Evolutionary conservation across 768 basidiomycete genomes (phyloP), one percentile per base, ranked within the genome.

Genomic region (Brasilioporus rufonigricans): DNA sequence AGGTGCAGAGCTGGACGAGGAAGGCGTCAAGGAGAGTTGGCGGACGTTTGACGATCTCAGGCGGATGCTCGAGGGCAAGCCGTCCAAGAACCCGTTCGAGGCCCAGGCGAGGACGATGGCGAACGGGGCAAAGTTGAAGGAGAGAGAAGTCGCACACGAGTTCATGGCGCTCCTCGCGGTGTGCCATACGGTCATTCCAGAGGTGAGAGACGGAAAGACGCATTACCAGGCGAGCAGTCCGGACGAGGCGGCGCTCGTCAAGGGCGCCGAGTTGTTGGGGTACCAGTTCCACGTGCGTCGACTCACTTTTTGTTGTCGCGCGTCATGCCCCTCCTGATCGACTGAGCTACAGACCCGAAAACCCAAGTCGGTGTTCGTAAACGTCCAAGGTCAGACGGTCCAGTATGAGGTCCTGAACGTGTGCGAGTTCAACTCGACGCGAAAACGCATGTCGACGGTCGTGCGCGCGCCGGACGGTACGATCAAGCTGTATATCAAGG

Each of bases 181-280:
- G 32, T 99, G 97, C 61, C 97, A 99, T 67, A 98, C 97, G 1
- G 97, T 99, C 61, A 98, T 98, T 64, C 97, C 97, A 2, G 97
- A 98, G 73, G 73, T 86, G 50, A 85, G 81, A 62, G 84, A 91
- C 55, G 94, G 83, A n/a, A 96, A 94, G 78, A 89, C 91, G 58
- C 77, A 87, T 11, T 99, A 87, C 65, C 97, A 99, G 70, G 97
- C 97, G 2, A 95, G 92, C 58, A 96, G 93, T 76, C 97, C 97
- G 0, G 97, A 98, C 65, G 96, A 99, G 71, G 97, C 94, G 0
- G 97, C 97, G 2, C 75, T 99, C 39, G 97, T 99, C 1, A 83
- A 89, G 0, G 97, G 97, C 6, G 97, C 97, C 0, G 94, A 98
- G 66, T 67, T 89, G 43, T 73, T 98, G 58, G 94, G 93, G 0